A percentile compares a stretch with the other conserved stretches of the same genome.
These are phyloP conservation scores for Apiotrichum brassicae DNA, from an alignment of 1,284 basidiomycete genomes.

Conservation along the genomic window DNA sequence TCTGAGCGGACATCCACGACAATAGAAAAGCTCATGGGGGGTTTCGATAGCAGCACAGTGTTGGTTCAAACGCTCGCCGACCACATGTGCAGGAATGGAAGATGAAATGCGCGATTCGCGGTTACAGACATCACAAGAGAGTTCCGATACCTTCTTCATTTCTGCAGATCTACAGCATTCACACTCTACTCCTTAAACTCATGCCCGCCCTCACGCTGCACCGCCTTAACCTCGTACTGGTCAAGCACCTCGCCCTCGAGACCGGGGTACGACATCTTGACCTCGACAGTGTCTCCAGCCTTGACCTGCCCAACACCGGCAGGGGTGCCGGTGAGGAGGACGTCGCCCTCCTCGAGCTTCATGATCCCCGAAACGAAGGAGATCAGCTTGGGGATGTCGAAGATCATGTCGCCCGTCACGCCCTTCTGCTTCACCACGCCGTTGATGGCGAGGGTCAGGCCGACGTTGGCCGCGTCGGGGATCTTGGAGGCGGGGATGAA, in stretches of 20 bases:
- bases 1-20: too few species aligned
- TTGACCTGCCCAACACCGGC: constrained; percentile 75
- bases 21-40: too few species aligned
- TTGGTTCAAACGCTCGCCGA: too few species aligned
- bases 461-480: constrained; percentile 66
- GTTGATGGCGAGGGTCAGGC: constrained; percentile 60
- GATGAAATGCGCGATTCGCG: too few species aligned
- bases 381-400: constrained; percentile 82
- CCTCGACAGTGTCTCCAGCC: constrained; percentile 73
- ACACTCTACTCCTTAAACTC: constrained; percentile 50
- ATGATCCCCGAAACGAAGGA: constrained; percentile 91
- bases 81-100: too few species aligned
- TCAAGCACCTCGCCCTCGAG: constrained; percentile 55
- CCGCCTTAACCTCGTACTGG: constrained; percentile 60
- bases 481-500: constrained; percentile 75
- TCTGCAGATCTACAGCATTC: neutral
- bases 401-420: constrained; percentile 84
- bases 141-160: neutral
- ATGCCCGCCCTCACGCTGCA: constrained; percentile 66
- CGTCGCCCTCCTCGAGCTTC: constrained; percentile 89
- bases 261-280: constrained; percentile 58
- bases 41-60: too few species aligned
- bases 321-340: constrained; percentile 80
- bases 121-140: too few species aligned
- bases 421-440: constrained; percentile 77